Conservation (phyloP, 2,329 filamentous ascomycete species). For the Hymenoscyphus infarciens region DNA sequence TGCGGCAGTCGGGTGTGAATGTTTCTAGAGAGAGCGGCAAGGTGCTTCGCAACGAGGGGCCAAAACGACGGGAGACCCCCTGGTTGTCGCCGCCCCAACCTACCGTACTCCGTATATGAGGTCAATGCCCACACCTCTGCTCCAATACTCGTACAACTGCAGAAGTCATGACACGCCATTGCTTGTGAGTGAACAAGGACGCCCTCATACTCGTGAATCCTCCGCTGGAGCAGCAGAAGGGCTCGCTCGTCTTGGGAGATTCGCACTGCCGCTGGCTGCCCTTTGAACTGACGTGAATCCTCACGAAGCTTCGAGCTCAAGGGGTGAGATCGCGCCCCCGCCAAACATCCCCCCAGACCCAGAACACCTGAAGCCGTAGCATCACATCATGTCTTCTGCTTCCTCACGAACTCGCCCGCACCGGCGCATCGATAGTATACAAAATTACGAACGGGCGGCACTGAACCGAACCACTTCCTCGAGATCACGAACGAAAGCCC, state of each 20-base stretch:
- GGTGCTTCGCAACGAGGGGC: background rate
- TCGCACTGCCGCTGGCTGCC: background rate
- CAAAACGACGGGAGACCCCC: background rate
- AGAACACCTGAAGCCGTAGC: background rate
- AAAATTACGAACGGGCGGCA: conserved; percentile 27
- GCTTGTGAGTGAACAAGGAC: conserved; percentile 3
- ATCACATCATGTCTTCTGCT: conserved; percentile 31
- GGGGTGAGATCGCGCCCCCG: conserved; percentile 8
- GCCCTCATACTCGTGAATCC: conserved; percentile 1
- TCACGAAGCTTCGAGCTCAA: background rate
- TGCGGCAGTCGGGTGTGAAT: no score
- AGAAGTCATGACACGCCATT: conserved; percentile 8
- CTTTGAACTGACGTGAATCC: background rate
- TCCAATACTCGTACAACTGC: conserved; percentile 2
- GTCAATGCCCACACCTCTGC: conserved; percentile 2
- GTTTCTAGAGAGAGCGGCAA: no score
- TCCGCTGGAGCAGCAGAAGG: conserved; percentile 6
- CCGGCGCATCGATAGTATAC: conserved; percentile 33
- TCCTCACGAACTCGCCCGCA: conserved; percentile 30
- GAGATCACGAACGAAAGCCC: conserved; percentile 43
- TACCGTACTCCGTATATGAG: background rate
- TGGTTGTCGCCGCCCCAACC: conserved; percentile 2
- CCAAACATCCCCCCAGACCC: background rate
- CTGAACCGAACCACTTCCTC: conserved; percentile 38
- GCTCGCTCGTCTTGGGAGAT: background rate